phyloP scores from a whole-genome alignment of 2,329 filamentous ascomycete genomes.

The Cladosporium halotolerans region DNA sequence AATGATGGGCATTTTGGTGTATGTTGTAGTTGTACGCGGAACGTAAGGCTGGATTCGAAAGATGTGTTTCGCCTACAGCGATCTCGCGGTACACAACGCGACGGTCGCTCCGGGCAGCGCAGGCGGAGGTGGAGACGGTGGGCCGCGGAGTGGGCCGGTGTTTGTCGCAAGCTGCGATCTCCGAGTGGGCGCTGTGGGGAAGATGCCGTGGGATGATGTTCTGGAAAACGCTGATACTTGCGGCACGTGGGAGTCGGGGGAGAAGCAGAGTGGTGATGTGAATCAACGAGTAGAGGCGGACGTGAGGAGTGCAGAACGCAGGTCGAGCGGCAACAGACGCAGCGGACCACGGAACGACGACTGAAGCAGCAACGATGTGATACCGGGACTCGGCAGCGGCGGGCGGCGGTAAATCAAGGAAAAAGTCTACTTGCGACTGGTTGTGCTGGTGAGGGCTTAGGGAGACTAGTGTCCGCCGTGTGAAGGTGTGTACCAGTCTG shows the following conservation, averaged over 20 bases:
- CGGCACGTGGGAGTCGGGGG: constrained; percentile 1
- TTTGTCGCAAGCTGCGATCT: constrained; percentile 9
- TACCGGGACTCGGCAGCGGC: no score
- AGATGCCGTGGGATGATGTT: neutral
- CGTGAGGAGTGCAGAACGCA: neutral
- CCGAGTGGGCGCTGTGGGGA: constrained; percentile 5
- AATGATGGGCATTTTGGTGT: constrained; percentile 31
- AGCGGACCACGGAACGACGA: neutral
- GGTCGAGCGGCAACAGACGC: neutral
- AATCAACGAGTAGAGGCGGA: neutral
- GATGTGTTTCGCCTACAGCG: neutral
- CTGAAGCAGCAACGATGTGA: no score
- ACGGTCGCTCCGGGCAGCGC: constrained; percentile 6
- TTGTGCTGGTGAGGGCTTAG: no score
- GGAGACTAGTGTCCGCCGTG: no score
- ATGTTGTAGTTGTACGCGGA: neutral
- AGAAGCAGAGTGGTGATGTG: neutral
- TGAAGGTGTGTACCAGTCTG: no score
- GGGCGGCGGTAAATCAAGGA: no score
- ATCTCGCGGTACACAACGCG: constrained; percentile 2
- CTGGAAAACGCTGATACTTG: neutral
- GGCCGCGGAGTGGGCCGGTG: neutral
- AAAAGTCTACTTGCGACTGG: no score
- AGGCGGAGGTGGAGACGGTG: constrained; percentile 6
- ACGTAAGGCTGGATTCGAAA: neutral